Evolutionary conservation across 1,284 basidiomycete genomes (phyloP), one percentile per base, ranked within the genome.

Genomic region (Cryptococcus sp.): DNA sequence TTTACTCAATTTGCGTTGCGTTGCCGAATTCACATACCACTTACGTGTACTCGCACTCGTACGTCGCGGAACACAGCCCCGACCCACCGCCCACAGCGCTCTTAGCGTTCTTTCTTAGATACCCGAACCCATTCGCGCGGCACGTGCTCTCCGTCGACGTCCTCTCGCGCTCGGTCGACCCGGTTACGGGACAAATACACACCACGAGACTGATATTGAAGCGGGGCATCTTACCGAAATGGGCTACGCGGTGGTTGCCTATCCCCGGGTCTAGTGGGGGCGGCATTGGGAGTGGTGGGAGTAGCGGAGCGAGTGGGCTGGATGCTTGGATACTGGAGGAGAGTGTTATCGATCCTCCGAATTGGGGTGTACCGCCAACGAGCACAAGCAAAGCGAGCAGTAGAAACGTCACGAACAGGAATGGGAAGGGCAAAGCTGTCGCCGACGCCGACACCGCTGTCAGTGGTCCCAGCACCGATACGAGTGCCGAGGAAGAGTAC

Each of bases 81-180:
- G 78, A 79, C 42, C 63, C 74, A 48, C 70, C 78, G 1, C 84
- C 90, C 57, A 92, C 92, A 61, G 90, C 95, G 56, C 87, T 91
- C 40, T 84, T 94, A 64, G 94, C 94, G 17, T 98, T 91, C 82
- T 93, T 94, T 72, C 83, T 97, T 62, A 89, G 96, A 65, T 99
- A 99, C 77, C 95, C 96, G 3, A 99, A 98, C 78, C 94, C 95
- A 45, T 91, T 91, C 70, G 91, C 95, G 6, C 84, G 91, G 13
- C 95, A 99, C 78, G 90, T 99, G 73, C 80, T 96, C 60, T 92
- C 92, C 8, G 93, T 92, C 82, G 95, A 98, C 81, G 93, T 97
- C 62, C 85, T 98, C 61, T 89, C 90, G 55, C 88, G 94, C 62
- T 83, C 80, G 5, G 80, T 89, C 62, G 87, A 89, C 11, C 81